Conservation (phyloP, 805 yeast genomes). For the Saccharomyces jurei region DNA sequence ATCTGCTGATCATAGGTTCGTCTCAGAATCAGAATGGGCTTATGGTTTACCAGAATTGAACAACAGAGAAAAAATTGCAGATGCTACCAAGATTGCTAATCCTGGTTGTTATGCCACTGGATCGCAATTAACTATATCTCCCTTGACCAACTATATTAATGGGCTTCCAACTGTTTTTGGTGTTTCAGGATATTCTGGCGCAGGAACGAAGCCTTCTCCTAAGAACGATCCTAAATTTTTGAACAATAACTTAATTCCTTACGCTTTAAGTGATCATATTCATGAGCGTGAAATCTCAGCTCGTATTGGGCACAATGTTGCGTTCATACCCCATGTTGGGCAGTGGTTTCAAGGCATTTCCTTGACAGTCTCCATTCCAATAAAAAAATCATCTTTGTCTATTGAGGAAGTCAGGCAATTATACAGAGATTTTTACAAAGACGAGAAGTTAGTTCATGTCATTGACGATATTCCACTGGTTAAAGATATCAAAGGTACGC, state of each 20-base stretch:
- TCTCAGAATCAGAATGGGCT: constrained; percentile 77
- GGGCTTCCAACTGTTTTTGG: constrained; percentile 87
- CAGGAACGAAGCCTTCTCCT: constrained; percentile 97
- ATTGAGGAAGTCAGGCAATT: constrained; percentile 67
- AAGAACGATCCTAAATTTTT: constrained; percentile 77
- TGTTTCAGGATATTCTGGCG: constrained; percentile 97
- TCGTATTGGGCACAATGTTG: constrained; percentile 69
- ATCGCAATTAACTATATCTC: constrained; percentile 87
- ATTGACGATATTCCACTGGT: constrained; percentile 92
- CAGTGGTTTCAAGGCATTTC: constrained; percentile 99
- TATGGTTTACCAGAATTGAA: constrained; percentile 94
- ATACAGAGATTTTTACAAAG: constrained; percentile 80
- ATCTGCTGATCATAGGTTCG: constrained; percentile 95
- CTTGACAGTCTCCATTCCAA: constrained; percentile 84
- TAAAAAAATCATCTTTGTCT: constrained; percentile 56
- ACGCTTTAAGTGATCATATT: constrained; percentile 90
- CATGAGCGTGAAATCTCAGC: constrained; percentile 90
- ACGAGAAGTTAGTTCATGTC: constrained; percentile 76
- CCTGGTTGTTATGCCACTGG: constrained; percentile 99
- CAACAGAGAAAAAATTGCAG: constrained; percentile 54
- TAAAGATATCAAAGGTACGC: constrained; percentile 84
- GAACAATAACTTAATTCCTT: constrained; percentile 82
- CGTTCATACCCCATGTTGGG: constrained; percentile 95
- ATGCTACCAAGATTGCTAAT: constrained; percentile 78
- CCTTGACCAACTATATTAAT: constrained; percentile 56